A percentile compares a stretch with the other conserved stretches of the same genome.
Evolutionary conservation across 2,329 filamentous ascomycete genomes (phyloP).

Genomic region (Sporothrix brunneoviolacea): DNA sequence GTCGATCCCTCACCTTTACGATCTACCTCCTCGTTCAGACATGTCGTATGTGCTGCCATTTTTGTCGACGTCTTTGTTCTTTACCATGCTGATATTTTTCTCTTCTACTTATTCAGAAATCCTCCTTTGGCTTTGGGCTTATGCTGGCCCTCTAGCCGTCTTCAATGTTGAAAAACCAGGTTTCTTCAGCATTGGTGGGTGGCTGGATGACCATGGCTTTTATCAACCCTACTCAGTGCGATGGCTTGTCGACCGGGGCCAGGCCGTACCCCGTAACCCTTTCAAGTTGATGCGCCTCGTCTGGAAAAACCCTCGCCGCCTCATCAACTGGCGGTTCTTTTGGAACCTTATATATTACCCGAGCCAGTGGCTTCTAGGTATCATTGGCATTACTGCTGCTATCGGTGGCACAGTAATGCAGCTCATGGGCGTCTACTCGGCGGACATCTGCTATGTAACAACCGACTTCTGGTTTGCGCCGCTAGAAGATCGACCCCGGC

Average conservation of each 20-base stretch:
- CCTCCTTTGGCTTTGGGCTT: slow-evolving; percentile 23
- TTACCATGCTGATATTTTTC: not conserved
- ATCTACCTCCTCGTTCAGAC: slow-evolving; percentile 18
- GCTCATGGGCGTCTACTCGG: slow-evolving; percentile 22
- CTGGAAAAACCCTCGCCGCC: not conserved
- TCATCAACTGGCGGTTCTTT: slow-evolving; percentile 12
- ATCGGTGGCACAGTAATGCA: slow-evolving; percentile 23
- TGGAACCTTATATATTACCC: slow-evolving; percentile 20
- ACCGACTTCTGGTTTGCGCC: slow-evolving; percentile 18
- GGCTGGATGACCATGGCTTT: slow-evolving; percentile 19
- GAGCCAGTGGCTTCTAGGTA: slow-evolving; percentile 17
- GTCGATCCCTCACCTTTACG: slow-evolving; percentile 21
- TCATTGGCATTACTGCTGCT: slow-evolving; percentile 36
- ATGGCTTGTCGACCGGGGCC: slow-evolving; percentile 12
- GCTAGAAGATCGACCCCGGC: slow-evolving; percentile 10
- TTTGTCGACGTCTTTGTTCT: not conserved
- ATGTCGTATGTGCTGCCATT: slow-evolving; percentile 1
- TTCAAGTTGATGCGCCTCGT: not conserved
- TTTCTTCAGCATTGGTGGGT: slow-evolving; percentile 17
- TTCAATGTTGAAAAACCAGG: not conserved
- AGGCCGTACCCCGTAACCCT: slow-evolving; percentile 5
- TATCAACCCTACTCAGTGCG: slow-evolving; percentile 17
- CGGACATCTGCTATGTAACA: slow-evolving; percentile 20
- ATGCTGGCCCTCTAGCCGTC: slow-evolving; percentile 12
- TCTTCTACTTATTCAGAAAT: slow-evolving; percentile 15